Evolutionary conservation across 192 early-diverging fungal species (phyloP).

Genomic region (Entrophospora sp.): DNA sequence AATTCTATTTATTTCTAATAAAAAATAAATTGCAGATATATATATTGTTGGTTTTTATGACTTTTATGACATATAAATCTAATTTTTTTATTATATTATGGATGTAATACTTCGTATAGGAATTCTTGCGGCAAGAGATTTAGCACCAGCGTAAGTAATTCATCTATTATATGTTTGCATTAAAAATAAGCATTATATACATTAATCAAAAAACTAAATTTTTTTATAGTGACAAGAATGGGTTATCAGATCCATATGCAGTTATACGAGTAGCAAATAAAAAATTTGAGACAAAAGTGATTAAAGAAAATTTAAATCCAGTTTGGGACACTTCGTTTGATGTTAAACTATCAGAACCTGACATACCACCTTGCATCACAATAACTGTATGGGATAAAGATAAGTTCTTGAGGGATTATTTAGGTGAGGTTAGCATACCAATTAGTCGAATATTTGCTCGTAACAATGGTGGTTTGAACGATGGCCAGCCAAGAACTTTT

Average conservation of each 20-base stretch:
- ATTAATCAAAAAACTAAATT: too few species aligned
- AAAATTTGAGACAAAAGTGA: conserved; percentile 48
- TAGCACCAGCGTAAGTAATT: too few species aligned
- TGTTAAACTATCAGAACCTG: conserved; percentile 34
- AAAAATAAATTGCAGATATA: too few species aligned
- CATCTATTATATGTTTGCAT: too few species aligned
- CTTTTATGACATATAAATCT: too few species aligned
- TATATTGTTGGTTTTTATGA: too few species aligned
- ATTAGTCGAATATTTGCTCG: conserved; percentile 40
- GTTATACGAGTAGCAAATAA: conserved; percentile 50
- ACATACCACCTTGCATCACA: conserved; percentile 29
- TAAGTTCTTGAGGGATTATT: conserved; percentile 45
- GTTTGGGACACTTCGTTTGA: conserved; percentile 56
- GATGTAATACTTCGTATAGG: too few species aligned
- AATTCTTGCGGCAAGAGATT: too few species aligned
- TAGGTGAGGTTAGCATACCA: conserved; percentile 57
- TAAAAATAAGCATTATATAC: too few species aligned
- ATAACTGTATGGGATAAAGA: conserved; percentile 69
- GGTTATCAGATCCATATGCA: conserved; percentile 37
- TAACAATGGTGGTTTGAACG: conserved; percentile 20
- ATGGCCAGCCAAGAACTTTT: conserved; percentile 33
- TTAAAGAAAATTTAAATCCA: conserved; percentile 56
- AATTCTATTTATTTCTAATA: too few species aligned
- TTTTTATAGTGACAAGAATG: conserved; percentile 19
- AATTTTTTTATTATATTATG: too few species aligned